Base-by-base conservation (phyloP, 2,329 filamentous ascomycete genomes). In the Neofusicoccum parvum region DNA sequence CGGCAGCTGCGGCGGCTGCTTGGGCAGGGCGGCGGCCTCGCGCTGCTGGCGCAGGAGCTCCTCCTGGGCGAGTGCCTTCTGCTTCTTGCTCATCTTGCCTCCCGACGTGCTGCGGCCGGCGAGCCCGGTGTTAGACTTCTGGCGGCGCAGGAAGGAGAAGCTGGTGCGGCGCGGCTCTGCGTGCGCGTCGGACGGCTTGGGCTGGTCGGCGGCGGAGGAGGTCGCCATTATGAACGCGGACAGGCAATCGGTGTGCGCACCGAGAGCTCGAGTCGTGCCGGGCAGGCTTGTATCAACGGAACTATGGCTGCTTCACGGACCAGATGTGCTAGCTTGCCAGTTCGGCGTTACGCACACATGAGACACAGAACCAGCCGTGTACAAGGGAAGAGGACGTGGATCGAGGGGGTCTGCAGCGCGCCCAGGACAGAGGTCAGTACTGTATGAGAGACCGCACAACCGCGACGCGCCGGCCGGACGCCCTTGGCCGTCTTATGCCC, bases 1-100 rank as follows among this genome's bases (percentile, higher is more conserved):
- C 27, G 86, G 85, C 36, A 88, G 80, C 70, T 85, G 85, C 66
- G 89, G 89, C 65, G 88, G 86, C 58, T 83, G 82, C 72, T 83
- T 83, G 48, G 87, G 84, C 45, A 88, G 81, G 67, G 81, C 75
- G 65, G 83, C 80, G 66, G 81, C 82, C 73, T 87, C 86, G 58
- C 84, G 83, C 74, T 86, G 83, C 70, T 82, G 83, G 71, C 83
- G 81, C 67, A 84, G 73, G 60, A 83, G 81, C 71, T 88, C 85
- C 71, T 85, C 80, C 67, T 80, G 76, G 67, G 74, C 75, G 43
- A 78, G 81, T 65, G 76, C 79, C 74, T 78, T 85, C 78, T 87
- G 83, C 73, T 82, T 82, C 81, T 88, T 89, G 78, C 84, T 87
- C 77, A 79, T 78, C 69, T 76, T 79, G 73, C 72, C 67, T 45